Evolutionary conservation across 2,329 filamentous ascomycete species (phyloP), one percentile per base, ranked within the genome.

Genomic region (Ophiostoma tasmaniense): DNA sequence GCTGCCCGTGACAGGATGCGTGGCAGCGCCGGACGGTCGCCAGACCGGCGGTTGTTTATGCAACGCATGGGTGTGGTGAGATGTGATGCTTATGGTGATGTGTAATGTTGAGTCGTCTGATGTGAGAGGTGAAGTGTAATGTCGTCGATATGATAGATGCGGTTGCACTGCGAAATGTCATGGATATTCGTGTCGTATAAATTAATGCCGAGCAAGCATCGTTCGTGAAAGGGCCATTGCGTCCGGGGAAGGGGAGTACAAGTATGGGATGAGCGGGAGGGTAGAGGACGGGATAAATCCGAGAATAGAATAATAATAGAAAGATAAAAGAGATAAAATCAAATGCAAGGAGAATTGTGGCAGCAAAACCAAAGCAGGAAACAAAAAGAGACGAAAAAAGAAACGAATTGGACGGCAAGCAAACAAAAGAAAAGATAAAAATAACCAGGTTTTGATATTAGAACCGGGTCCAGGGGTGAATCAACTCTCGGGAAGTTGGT

Each of bases 11-110:
- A 65, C 35, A 65, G 22, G 10, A 65, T 39, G 33, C 64, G 64
- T 28, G 64, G 64, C 61, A 64, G 61, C 20, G 25, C 55, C n/a
- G 64, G 64, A 22, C 64, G 64, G 64, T 65, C 64, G 22, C 64
- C 37, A 28, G 64, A 65, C 64, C 64, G 35, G 64, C 64, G 64
- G 22, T 13, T 28, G 37, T 39, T 65, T 17, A 65, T 28, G 64
- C 22, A 65, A 42, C 37, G 64, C 64, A 65, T 65, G 22, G 45
- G 62, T 37, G 33, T n/a, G 61, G 10, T 64, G 17, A 42, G 22
- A 8, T 64, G 22, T 52, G 50, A 13, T 52, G 22, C 13, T 6
- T 10, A 6, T 45, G 5, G 42, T 64, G 61, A 35, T 35, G 33
- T 35, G 30, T 64, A 22, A 8, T 45, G 64, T 45, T 39, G 50